Evolutionary conservation across 1,284 basidiomycete species (phyloP).

Genomic region (Boletus sp.): DNA sequence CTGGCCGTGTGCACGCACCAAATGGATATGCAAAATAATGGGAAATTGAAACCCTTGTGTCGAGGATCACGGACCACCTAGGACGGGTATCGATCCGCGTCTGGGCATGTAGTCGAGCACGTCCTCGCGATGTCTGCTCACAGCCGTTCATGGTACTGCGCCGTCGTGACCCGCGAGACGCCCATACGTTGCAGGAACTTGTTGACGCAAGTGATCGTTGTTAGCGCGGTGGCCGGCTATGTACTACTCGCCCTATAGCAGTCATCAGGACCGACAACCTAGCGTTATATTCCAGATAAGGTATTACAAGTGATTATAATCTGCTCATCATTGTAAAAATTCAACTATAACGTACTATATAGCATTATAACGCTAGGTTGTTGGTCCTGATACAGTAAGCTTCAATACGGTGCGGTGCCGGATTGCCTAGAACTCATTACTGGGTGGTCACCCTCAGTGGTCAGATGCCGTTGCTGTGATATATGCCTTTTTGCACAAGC

Average conservation of each 20-base stretch:
- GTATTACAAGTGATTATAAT: too few species aligned
- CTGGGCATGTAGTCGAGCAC: constrained; percentile 17
- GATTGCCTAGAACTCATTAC: constrained; percentile 17
- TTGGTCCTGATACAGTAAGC: too few species aligned
- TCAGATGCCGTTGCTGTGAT: constrained; percentile 25
- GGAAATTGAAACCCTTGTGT: constrained; percentile 16
- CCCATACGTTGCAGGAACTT: constrained; percentile 11
- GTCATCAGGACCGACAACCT: too few species aligned
- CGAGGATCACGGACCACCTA: constrained; percentile 11
- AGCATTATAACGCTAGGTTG: too few species aligned
- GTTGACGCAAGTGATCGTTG: constrained; percentile 22
- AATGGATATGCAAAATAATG: constrained; percentile 20
- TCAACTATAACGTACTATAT: too few species aligned
- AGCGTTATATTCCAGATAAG: too few species aligned
- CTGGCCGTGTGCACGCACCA: constrained; percentile 17
- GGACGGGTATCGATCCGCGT: constrained; percentile 10
- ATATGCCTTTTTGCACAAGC: constrained; percentile 23
- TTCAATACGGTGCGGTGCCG: constrained; percentile 16
- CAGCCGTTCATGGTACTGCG: constrained; percentile 16
- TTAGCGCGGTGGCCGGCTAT: constrained; percentile 24
- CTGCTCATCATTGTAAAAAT: too few species aligned
- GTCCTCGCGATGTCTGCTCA: constrained; percentile 9
- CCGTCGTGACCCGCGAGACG: neutral
- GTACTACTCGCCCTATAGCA: too few species aligned
- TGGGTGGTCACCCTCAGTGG: constrained; percentile 17